These are phyloP conservation scores for Ettlia oleoabundans DNA, from an alignment of 139 green algal genomes.

Conservation along the genomic window DNA sequence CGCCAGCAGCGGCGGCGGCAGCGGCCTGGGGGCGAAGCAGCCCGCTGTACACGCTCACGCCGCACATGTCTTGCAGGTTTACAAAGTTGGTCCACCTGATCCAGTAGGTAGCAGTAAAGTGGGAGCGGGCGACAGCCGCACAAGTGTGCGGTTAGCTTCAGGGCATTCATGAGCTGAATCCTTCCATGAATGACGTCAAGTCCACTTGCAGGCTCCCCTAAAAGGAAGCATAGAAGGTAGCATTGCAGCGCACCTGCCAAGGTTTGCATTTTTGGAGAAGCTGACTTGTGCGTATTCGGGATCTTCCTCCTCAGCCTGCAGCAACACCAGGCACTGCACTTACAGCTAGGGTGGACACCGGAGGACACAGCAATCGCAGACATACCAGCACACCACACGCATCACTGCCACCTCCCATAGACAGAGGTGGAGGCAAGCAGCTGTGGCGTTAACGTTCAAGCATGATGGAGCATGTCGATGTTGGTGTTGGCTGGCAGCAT, in stretches of 20 bases:
- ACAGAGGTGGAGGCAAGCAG: background rate
- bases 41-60: conserved; percentile 70
- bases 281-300: background rate
- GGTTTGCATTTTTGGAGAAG: conserved; percentile 68
- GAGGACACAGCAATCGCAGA: no score
- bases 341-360: background rate
- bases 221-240: background rate
- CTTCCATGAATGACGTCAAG: no score
- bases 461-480: no score
- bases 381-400: background rate
- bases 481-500: no score
- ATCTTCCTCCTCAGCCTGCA: conserved; percentile 56
- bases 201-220: no score
- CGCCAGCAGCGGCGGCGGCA: background rate
- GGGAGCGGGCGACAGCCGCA: no score
- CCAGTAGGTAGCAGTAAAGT: background rate
- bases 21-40: conserved; percentile 41
- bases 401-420: no score
- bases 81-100: conserved; percentile 81
- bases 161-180: no score
- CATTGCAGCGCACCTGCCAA: conserved; percentile 63
- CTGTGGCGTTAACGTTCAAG: no score
- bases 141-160: no score
- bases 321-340: background rate
- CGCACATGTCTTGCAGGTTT: conserved; percentile 83